A percentile compares a stretch with the other conserved stretches of the same genome.
These are phyloP conservation scores for Didymella pomorum DNA, from an alignment of 2,329 filamentous ascomycete species.

Conservation along the genomic window DNA sequence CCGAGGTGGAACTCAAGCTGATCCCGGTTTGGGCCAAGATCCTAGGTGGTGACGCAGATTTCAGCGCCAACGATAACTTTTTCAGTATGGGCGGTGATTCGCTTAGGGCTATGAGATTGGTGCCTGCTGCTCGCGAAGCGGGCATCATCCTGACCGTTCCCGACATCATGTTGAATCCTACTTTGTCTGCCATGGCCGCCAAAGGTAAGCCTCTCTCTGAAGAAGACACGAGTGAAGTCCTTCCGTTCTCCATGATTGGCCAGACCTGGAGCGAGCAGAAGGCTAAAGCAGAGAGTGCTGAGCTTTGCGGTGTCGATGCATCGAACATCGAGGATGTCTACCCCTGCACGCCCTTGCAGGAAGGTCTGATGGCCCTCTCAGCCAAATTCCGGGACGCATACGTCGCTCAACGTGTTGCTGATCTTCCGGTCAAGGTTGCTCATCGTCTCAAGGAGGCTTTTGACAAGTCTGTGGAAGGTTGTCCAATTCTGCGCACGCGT, in stretches of 20 bases:
- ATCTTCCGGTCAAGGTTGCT: constrained; percentile 44
- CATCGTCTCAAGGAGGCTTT: constrained; percentile 49
- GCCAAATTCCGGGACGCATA: constrained; percentile 50
- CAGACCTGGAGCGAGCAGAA: constrained; percentile 39
- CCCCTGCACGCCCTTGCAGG: constrained; percentile 54
- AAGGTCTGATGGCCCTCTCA: constrained; percentile 53
- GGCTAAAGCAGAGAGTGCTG: constrained; percentile 50
- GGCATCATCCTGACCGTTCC: constrained; percentile 62
- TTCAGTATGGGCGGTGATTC: constrained; percentile 61
- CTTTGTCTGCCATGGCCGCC: constrained; percentile 57
- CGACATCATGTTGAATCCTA: constrained; percentile 62
- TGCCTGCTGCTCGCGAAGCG: constrained; percentile 60
- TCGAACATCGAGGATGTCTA: constrained; percentile 51
- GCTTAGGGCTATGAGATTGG: constrained; percentile 63
- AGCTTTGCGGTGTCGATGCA: constrained; percentile 39
- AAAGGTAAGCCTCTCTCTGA: constrained; percentile 36
- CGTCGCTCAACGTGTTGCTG: constrained; percentile 49
- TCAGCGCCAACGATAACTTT: constrained; percentile 52
- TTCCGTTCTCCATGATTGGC: constrained; percentile 46
- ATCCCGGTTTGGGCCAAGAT: constrained; percentile 44
- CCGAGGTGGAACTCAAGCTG: constrained; percentile 43
- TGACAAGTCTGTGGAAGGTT: constrained; percentile 41
- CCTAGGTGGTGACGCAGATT: constrained; percentile 44
- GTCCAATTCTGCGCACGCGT: constrained; percentile 52
- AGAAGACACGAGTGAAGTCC: constrained; percentile 33